Evolutionary conservation across 768 basidiomycete genomes (phyloP).

Genomic region (Mycena maculata): DNA sequence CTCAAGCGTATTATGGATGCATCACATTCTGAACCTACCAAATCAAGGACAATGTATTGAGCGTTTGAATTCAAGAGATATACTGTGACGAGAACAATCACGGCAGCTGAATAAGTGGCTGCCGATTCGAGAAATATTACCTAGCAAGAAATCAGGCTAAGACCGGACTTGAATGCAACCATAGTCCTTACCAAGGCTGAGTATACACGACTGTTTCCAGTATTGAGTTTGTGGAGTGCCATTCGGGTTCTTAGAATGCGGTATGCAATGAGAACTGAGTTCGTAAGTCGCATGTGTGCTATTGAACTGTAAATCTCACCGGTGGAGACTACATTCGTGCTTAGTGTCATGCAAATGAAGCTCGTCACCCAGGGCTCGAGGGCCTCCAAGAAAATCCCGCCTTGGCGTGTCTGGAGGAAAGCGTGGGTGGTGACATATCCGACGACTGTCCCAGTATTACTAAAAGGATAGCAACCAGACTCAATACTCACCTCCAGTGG

Average conservation of each 20-base stretch:
- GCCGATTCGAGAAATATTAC: constrained; percentile 29
- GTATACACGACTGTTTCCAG: constrained; percentile 4
- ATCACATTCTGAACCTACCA: neutral
- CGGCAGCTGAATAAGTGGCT: constrained; percentile 16
- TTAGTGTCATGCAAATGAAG: constrained; percentile 12
- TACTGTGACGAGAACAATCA: neutral
- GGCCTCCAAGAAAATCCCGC: neutral
- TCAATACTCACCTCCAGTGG: constrained; percentile 1
- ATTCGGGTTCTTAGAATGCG: constrained; percentile 19
- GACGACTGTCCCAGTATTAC: neutral
- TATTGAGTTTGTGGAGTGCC: neutral
- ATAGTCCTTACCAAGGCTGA: constrained; percentile 13
- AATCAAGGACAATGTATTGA: constrained; percentile 17
- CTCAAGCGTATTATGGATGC: neutral
- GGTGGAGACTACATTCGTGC: constrained; percentile 9
- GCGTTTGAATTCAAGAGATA: neutral
- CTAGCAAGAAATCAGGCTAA: neutral
- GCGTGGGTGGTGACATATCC: neutral
- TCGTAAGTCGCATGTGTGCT: neutral
- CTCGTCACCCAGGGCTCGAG: neutral
- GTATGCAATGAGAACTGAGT: constrained; percentile 20
- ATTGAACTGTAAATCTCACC: neutral
- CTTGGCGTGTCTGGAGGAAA: neutral
- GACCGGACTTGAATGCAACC: neutral
- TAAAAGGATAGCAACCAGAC: neutral